phyloP scores from a whole-genome alignment of 83 land plant genomes.

The Picea mariana region DNA sequence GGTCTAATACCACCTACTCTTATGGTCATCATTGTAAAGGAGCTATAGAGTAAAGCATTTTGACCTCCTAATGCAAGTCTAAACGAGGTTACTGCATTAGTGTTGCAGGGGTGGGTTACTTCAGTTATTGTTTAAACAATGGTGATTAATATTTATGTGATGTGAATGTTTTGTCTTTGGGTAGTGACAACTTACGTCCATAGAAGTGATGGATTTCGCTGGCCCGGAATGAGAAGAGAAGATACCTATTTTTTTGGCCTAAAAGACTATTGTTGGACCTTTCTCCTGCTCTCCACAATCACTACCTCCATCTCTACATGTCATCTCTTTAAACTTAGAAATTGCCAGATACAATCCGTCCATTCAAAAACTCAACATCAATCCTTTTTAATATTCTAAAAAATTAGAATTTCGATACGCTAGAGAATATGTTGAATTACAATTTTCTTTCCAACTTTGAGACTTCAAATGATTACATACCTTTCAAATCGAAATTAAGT shows the following conservation, averaged over 20 bases:
- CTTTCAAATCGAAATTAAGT: no score
- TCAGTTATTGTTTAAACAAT: not conserved
- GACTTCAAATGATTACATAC: no score
- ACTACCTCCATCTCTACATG: no score
- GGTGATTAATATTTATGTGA: not conserved
- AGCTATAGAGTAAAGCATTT: constrained; percentile 22
- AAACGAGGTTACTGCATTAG: not conserved
- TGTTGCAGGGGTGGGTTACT: constrained; percentile 17
- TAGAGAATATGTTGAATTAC: no score
- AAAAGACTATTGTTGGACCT: constrained; percentile 52
- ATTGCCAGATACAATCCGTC: not conserved
- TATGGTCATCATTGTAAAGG: constrained; percentile 43
- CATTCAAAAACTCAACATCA: no score
- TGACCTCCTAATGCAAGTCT: constrained; percentile 1
- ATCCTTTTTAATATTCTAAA: no score
- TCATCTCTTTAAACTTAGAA: not conserved
- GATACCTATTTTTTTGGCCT: constrained; percentile 34
- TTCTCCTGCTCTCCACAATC: constrained; percentile 40
- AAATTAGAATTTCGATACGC: no score
- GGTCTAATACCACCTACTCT: constrained; percentile 43
- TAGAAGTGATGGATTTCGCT: constrained; percentile 31
- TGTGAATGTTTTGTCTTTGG: not conserved
- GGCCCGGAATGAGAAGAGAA: constrained; percentile 48
- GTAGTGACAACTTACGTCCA: constrained; percentile 9
- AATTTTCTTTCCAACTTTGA: no score